Evolutionary conservation across 176 grass and related monocot genomes (phyloP).

Genomic region (Elymus sibiricus): DNA sequence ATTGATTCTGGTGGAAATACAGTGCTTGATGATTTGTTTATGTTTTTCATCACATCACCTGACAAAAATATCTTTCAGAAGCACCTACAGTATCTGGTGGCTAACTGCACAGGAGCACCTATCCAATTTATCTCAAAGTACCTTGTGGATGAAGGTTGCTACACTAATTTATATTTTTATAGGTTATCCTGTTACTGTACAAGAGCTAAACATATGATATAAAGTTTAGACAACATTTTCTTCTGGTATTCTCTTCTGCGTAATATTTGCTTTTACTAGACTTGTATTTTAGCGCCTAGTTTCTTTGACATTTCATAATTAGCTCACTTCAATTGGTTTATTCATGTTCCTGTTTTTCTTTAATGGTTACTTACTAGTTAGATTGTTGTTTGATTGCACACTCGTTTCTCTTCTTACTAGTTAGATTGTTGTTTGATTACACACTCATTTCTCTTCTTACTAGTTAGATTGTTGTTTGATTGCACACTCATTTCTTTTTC

Average conservation of each 20-base stretch:
- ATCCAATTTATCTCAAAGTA: constrained; percentile 91
- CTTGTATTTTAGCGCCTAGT: neutral
- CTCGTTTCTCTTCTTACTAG: neutral
- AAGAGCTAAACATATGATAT: neutral
- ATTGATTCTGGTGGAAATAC: constrained; percentile 25
- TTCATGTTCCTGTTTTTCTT: neutral
- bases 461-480: too few species aligned
- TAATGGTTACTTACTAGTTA: too few species aligned
- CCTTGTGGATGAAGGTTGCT: constrained; percentile 76
- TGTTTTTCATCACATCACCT: constrained; percentile 65
- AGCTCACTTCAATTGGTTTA: neutral
- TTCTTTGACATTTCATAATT: neutral
- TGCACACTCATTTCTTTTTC: neutral
- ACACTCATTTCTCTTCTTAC: neutral
- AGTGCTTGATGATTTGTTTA: constrained; percentile 61
- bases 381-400: too few species aligned
- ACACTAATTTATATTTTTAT: constrained; percentile 20
- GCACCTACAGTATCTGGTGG: constrained; percentile 72
- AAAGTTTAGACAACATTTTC: neutral
- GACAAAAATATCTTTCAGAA: constrained; percentile 57
- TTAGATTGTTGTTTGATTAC: neutral
- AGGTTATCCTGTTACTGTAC: constrained; percentile 14
- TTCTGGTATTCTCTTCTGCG: constrained; percentile 6
- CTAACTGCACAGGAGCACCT: constrained; percentile 61
- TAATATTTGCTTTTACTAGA: neutral